Evolutionary conservation across 2,329 filamentous ascomycete genomes (phyloP).

Genomic region (Tricladium varicosporioides): DNA sequence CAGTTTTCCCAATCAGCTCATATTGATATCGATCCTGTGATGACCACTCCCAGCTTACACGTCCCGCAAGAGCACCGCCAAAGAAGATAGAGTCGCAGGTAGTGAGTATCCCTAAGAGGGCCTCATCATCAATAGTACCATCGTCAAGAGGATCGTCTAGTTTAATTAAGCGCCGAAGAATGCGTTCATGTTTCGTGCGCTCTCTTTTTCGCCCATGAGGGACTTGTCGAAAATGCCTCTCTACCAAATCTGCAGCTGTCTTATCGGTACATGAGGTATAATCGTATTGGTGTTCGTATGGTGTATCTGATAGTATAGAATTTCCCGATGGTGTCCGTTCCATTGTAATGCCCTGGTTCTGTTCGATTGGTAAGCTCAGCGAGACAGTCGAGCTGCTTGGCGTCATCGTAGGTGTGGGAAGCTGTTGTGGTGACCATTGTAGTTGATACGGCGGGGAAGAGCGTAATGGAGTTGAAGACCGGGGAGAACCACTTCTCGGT

Average conservation of each 20-base stretch:
- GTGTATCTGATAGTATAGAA: slow-evolving; percentile 31
- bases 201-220: slow-evolving; percentile 21
- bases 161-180: slow-evolving; percentile 56
- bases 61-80: slow-evolving; percentile 50
- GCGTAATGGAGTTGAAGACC: slow-evolving; percentile 7
- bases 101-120: slow-evolving; percentile 56
- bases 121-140: slow-evolving; percentile 53
- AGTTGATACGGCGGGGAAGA: slow-evolving; percentile 18
- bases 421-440: slow-evolving; percentile 7
- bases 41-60: slow-evolving; percentile 63
- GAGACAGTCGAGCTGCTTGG: slow-evolving; percentile 11
- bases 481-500: slow-evolving; percentile 15
- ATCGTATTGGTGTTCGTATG: slow-evolving; percentile 13
- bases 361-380: slow-evolving; percentile 8
- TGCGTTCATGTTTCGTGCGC: slow-evolving; percentile 45
- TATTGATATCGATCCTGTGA: slow-evolving; percentile 49
- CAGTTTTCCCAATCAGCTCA: slow-evolving; percentile 62
- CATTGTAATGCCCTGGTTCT: slow-evolving; percentile 25
- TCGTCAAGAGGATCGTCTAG: slow-evolving; percentile 47
- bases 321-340: slow-evolving; percentile 33
- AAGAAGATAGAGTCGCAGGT: slow-evolving; percentile 65
- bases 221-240: slow-evolving; percentile 17
- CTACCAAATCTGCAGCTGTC: slow-evolving; percentile 25
- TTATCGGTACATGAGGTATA: slow-evolving; percentile 22
- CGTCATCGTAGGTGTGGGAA: slow-evolving; percentile 15